phyloP scores from a whole-genome alignment of 2,329 filamentous ascomycete genomes.

The Penicillium frequentans region DNA sequence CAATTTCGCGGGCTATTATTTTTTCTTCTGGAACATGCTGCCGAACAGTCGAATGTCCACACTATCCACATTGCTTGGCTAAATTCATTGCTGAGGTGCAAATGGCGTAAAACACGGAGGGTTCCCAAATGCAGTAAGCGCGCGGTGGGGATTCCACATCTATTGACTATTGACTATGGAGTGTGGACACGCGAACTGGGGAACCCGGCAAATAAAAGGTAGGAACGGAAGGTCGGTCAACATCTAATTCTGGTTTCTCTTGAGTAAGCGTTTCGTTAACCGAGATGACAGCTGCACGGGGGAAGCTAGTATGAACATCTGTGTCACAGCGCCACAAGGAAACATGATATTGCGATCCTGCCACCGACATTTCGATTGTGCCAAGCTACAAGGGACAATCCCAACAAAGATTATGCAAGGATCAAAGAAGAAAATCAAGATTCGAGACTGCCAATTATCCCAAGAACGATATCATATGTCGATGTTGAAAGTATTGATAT shows the following conservation, averaged over 20 bases:
- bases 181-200: not conserved
- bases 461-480: not conserved
- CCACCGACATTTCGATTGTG: not conserved
- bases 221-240: not conserved
- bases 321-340: not conserved
- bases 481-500: not conserved
- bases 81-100: not conserved
- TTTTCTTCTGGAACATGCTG: slow-evolving; percentile 8
- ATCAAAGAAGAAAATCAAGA: not conserved
- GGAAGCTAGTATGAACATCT: not conserved
- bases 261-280: not conserved
- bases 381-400: not conserved
- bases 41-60: not conserved
- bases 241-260: not conserved
- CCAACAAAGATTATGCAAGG: not conserved
- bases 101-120: not conserved
- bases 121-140: not conserved
- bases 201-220: not conserved
- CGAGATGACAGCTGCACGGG: not conserved
- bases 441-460: not conserved
- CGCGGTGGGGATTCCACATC: not conserved
- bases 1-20: not conserved
- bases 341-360: not conserved
- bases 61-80: not conserved
- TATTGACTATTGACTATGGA: not conserved